Conservation (phyloP, 805 yeast genomes). For the Tetrapisispora fleetii region DNA sequence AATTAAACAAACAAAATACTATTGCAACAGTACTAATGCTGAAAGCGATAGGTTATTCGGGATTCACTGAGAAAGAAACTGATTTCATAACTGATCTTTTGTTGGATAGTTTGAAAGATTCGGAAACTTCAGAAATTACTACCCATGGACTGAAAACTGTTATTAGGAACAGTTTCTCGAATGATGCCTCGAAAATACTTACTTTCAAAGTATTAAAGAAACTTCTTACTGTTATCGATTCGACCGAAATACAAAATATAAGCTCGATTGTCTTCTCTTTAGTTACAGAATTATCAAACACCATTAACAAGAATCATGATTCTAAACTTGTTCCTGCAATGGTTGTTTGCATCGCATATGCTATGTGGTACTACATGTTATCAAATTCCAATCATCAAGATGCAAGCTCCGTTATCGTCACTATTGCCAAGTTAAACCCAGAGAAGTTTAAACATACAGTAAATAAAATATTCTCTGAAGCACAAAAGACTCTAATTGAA, state of each 20-base stretch:
- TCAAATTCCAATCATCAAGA: conserved; percentile 25
- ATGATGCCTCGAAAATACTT: conserved; percentile 28
- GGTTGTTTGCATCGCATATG: conserved; percentile 28
- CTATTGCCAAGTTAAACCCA: conserved; percentile 37
- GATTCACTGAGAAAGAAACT: conserved; percentile 31
- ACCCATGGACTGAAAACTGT: conserved; percentile 57
- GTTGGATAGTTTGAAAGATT: conserved; percentile 28
- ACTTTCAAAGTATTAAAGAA: conserved; percentile 39
- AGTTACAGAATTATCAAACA: conserved; percentile 36
- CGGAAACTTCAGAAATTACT: conserved; percentile 33
- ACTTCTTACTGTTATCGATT: conserved; percentile 27
- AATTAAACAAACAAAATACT: conserved; percentile 27
- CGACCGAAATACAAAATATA: neutral
- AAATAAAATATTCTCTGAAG: conserved; percentile 28
- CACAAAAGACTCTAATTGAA: conserved; percentile 27
- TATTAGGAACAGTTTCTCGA: conserved; percentile 23
- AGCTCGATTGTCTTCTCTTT: conserved; percentile 5
- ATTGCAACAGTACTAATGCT: conserved; percentile 37
- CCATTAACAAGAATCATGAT: conserved; percentile 19
- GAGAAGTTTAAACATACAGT: conserved; percentile 41
- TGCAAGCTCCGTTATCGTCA: conserved; percentile 38
- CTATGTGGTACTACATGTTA: conserved; percentile 28
- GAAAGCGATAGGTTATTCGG: conserved; percentile 29
- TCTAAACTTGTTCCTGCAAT: conserved; percentile 3
- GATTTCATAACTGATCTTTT: conserved; percentile 30